These are phyloP conservation scores for Otatea glauca DNA, from an alignment of 176 grass and related monocot species.

Conservation along the genomic window DNA sequence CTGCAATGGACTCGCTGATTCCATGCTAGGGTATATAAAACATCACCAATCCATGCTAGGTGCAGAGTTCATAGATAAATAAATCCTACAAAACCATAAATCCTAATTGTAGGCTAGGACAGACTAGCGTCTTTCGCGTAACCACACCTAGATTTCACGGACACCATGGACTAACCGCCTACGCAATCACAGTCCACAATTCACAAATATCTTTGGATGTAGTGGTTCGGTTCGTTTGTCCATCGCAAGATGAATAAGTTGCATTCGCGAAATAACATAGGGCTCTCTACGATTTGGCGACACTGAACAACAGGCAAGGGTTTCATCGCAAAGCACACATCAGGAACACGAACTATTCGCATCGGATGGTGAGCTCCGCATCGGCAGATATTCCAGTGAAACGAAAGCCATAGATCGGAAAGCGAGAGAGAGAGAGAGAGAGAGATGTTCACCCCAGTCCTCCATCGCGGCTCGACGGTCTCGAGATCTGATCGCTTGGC, in stretches of 20 bases:
- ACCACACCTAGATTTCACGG: neutral
- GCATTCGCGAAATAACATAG: neutral
- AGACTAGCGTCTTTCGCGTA: neutral
- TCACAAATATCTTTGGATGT: neutral
- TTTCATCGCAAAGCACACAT: neutral
- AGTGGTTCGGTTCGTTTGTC: neutral
- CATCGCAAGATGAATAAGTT: neutral
- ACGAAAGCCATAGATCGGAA: neutral
- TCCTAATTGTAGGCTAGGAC: neutral
- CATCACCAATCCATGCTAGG: neutral
- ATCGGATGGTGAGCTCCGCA: neutral
- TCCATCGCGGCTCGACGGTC: conserved; percentile 38
- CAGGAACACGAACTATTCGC: neutral
- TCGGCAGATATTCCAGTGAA: neutral
- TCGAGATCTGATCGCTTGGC: conserved; percentile 36
- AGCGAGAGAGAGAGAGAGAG: neutral
- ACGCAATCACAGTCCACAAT: neutral
- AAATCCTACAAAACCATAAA: neutral
- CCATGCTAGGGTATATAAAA: neutral
- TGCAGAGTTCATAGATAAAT: neutral
- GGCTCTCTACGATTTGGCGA: neutral
- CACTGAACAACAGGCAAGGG: neutral
- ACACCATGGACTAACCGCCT: neutral
- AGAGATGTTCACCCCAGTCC: conserved; percentile 55
- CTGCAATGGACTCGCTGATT: neutral